Evolutionary conservation across 345 rosid species (phyloP).

Genomic region (Geranium brycei): DNA sequence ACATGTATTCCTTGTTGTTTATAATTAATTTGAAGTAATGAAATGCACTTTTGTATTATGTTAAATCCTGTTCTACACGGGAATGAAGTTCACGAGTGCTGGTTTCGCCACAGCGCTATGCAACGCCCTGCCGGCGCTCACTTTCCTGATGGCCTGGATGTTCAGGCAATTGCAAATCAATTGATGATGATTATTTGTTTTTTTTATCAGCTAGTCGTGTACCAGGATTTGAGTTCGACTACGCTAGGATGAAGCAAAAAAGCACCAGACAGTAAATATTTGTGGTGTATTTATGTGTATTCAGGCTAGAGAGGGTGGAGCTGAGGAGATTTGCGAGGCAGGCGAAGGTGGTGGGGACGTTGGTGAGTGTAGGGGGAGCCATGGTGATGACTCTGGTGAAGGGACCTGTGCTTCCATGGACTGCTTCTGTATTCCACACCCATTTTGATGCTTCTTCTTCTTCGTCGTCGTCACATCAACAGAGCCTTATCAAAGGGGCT

Average conservation of each 20-base stretch:
- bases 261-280: no score
- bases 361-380: constrained; percentile 19
- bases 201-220: neutral
- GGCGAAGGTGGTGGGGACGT: constrained; percentile 19
- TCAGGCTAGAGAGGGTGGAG: constrained; percentile 17
- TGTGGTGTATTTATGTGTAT: no score
- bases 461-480: constrained; percentile 2
- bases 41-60: no score
- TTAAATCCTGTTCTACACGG: constrained; percentile 15
- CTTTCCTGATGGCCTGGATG: constrained; percentile 19
- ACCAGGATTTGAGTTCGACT: neutral
- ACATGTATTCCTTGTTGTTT: no score
- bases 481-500: constrained; percentile 18
- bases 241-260: no score
- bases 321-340: constrained; percentile 15
- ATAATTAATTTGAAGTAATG: constrained; percentile 8
- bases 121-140: constrained; percentile 19
- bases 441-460: constrained; percentile 1
- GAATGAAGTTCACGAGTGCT: constrained; percentile 18
- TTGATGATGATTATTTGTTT: no score
- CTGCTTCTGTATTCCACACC: constrained; percentile 5
- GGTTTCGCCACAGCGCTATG: constrained; percentile 18
- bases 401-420: constrained; percentile 10
- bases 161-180: constrained; percentile 8
- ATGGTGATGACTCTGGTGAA: constrained; percentile 23